Evolutionary conservation across 2,329 filamentous ascomycete species (phyloP).

Genomic region (Dryadomyces quercivorus): DNA sequence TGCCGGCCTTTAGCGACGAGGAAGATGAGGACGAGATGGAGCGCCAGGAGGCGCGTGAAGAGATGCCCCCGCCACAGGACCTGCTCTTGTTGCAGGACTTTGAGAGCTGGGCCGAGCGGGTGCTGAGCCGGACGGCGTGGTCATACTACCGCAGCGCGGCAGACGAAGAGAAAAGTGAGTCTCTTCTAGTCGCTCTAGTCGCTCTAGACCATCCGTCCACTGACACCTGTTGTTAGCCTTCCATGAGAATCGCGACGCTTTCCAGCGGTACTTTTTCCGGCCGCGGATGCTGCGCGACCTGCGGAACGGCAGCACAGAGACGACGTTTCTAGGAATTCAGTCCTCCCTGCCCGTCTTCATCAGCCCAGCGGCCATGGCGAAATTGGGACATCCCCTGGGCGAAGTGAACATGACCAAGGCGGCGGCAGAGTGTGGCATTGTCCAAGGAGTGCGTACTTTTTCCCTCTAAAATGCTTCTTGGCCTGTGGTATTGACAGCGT

Average conservation of each 20-base stretch:
- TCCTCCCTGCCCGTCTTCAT: slow-evolving; percentile 10
- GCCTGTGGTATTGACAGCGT: background rate
- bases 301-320: slow-evolving; percentile 2
- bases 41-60: slow-evolving; percentile 1
- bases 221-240: background rate
- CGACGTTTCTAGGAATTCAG: slow-evolving; percentile 3
- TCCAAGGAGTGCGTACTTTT: slow-evolving; percentile 1
- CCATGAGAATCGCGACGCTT: slow-evolving; percentile 4
- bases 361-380: slow-evolving; percentile 11
- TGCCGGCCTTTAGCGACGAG: background rate
- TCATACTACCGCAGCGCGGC: slow-evolving; percentile 7
- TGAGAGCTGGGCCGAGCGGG: slow-evolving; percentile 5
- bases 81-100: slow-evolving; percentile 5
- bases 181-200: no score
- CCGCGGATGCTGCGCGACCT: slow-evolving; percentile 9
- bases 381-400: slow-evolving; percentile 11
- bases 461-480: background rate
- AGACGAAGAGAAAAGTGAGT: slow-evolving; percentile 3
- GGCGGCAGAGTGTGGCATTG: slow-evolving; percentile 1
- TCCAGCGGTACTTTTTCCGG: slow-evolving; percentile 10
- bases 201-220: background rate
- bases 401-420: slow-evolving; percentile 9
- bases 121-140: slow-evolving; percentile 4
- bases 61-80: slow-evolving; percentile 3
- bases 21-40: slow-evolving; percentile 1